Base-by-base conservation (phyloP, 1,284 basidiomycete species). In the Apiotrichum montevideense region DNA sequence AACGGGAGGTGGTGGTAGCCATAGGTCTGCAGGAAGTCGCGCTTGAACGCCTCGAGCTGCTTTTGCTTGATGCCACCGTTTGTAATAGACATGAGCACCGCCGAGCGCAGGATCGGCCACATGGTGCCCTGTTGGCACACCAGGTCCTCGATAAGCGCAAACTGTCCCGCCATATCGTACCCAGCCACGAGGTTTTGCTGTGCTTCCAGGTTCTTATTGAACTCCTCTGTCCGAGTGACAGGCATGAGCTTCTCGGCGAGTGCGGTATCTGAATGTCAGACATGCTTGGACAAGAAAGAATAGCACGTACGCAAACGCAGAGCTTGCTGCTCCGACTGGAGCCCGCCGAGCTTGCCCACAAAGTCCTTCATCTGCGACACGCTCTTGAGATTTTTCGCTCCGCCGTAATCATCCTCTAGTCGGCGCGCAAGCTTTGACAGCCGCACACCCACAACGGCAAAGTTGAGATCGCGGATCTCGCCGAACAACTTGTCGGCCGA, bases 181-280 rank as follows among this genome's bases (percentile, higher is more conserved):
- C 90, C 90, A 0, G 93, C 90, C 13, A 98, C 83, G 34, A 97
- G 81, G 74, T 98, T 98, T 75, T 98, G 96, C 71, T 98, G 95
- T 15, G 96, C 88, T 78, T 98, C 95, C 9, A 99, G 80, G 21
- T 86, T 87, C 69, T 86, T 87, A 75, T 92, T 92, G 79, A 98
- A 98, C 53, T 86, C 80, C 42, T 95, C 89, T n/a, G 87, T 87
- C 55, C 84, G 82, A 2, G 94, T 98, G 63, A 87, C 79, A 11
- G 87, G 84, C 65, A 94, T 85, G 46, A 98, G 81, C 70, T 90
- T 79, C 76, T 98, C 96, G n/a, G 92, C 93, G 41, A 98, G 74
- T 13, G 87, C 87, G 50, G 93, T 98, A 74, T 99, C 93, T 96
- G 65, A 7, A 9, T 10, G 14, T 39, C 37, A 11, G 33, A 4